phyloP scores from a whole-genome alignment of 176 grass and related monocot species.

The Oryza officinalis region DNA sequence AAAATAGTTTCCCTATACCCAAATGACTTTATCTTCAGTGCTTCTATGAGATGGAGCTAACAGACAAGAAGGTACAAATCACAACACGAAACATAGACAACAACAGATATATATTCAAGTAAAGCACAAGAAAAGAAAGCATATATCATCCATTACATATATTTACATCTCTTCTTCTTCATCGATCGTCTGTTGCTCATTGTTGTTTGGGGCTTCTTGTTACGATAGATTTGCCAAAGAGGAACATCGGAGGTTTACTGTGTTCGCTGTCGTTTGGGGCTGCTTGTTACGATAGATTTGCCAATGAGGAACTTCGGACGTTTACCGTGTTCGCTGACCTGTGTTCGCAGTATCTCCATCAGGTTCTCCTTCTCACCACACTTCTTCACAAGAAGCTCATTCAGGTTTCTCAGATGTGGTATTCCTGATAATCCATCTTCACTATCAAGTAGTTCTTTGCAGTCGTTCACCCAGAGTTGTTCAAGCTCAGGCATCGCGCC shows the following conservation, averaged over 20 bases:
- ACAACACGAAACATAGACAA: no score
- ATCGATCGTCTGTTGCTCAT: neutral
- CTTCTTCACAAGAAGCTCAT: constrained; percentile 32
- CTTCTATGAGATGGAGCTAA: no score
- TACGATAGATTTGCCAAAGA: constrained; percentile 29
- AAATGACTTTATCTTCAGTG: no score
- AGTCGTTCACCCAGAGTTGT: constrained; percentile 24
- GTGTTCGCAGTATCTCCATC: constrained; percentile 7
- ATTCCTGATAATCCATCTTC: constrained; percentile 27
- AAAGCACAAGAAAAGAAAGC: no score
- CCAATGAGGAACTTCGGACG: constrained; percentile 42
- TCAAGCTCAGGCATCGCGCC: constrained; percentile 36
- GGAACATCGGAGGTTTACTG: constrained; percentile 2
- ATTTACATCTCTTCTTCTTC: neutral
- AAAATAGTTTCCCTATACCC: no score
- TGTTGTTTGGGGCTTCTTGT: neutral
- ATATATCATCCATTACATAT: neutral
- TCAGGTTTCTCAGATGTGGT: neutral
- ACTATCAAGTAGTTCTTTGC: neutral
- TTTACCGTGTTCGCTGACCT: neutral
- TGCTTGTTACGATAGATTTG: neutral
- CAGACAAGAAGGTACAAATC: no score
- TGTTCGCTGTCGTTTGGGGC: neutral
- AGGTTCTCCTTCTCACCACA: constrained; percentile 30
- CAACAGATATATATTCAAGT: no score